Base-by-base conservation (phyloP, 1,139 yeast species). In the Saccharomyces hybrid region DNA sequence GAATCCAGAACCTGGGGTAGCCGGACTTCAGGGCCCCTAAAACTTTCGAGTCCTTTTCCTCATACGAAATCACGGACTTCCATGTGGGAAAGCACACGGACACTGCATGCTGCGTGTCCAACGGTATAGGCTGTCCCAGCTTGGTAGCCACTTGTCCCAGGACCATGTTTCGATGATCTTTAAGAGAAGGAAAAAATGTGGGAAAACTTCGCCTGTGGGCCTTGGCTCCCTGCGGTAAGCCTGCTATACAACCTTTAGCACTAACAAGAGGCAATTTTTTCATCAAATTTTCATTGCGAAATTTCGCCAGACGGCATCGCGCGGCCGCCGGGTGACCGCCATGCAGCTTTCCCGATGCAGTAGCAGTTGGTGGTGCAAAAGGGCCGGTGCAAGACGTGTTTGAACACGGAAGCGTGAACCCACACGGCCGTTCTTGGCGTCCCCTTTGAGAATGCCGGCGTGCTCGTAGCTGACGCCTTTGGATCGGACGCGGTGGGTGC, bases 41-140 rank as follows among this genome's bases (percentile, higher is more conserved):
- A 4, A 91, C 91, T 88, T 95, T 84, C 21, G 79, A 84, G 65
- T 86, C 82, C 9, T 97, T 96, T 71, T 88, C 95, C 70, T 91
- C 97, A 65, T 91, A 91, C 7, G 89, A 97, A 3, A 91, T 88
- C 8, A 88, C 88, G 42, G 56, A 91, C 53, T 82, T 87, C 98
- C 98, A 91, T 0, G 96, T 87, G 6, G 98, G 98, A 49, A 91
- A 77, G 0, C 96, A 86, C 52, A 91, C 97, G 9, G 96, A 88
- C 1, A 91, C 96, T 0, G 97, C 97, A 70, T 91, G 98, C 6
- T 87, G 84, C 0, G 95, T 86, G 68, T 89, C 85, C 58, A 85
- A 84, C 8, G 98, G 98, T 58, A 91, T 90, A 7, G 96, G 83
- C 32, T 79, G 83, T 6, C 97, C 97, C 27, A 89, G 79, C 56